A percentile compares a stretch with the other conserved stretches of the same genome.
Conservation (phyloP, 352 stramenopile genomes). For the Phytophthora cryptogea region DNA sequence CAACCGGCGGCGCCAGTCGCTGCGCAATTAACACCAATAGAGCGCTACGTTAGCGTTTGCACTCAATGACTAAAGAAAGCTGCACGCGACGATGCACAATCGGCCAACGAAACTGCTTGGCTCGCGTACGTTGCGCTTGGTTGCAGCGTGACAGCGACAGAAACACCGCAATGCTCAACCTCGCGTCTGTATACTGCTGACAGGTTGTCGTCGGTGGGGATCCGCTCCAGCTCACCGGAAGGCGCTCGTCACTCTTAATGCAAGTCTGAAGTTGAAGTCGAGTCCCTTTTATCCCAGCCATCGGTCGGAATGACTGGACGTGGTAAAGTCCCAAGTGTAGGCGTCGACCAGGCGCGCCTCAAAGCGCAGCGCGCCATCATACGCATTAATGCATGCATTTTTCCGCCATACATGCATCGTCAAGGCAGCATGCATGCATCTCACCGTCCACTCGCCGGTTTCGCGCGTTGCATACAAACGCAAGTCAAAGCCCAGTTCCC, state of each 20-base stretch:
- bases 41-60: not conserved
- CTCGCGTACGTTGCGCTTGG: too few species aligned
- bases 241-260: not conserved
- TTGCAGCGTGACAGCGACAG: not conserved
- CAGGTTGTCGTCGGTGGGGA: not conserved
- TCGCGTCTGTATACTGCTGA: too few species aligned
- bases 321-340: conserved; percentile 11
- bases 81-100: not conserved
- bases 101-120: not conserved
- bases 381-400: not conserved
- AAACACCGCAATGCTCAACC: not conserved
- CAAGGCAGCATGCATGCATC: conserved; percentile 3
- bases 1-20: too few species aligned
- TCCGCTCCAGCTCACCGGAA: not conserved
- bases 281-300: conserved; percentile 17
- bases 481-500: not conserved
- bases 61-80: not conserved
- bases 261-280: conserved; percentile 22
- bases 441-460: not conserved
- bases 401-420: conserved; percentile 5
- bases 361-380: not conserved
- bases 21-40: not conserved
- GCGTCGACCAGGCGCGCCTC: not conserved
- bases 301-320: conserved; percentile 23
- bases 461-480: not conserved